These are phyloP conservation scores for Bombardia bombarda DNA, from an alignment of 495 filamentous ascomycete genomes.

Conservation along the genomic window DNA sequence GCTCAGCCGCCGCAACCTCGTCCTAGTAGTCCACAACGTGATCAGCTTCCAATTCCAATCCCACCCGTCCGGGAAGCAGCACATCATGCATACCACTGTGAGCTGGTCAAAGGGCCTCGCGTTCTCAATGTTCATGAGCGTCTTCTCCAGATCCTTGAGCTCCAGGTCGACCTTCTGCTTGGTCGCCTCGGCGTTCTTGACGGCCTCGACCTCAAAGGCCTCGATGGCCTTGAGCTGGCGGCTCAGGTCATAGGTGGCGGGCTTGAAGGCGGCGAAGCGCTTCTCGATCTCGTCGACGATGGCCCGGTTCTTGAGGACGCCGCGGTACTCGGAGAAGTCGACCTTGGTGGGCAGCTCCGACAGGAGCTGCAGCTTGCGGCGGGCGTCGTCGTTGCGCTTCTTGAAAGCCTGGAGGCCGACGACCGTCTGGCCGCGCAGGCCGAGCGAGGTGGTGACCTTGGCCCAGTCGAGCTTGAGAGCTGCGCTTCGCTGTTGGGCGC, in stretches of 20 bases:
- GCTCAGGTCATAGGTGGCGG: conserved; percentile 76
- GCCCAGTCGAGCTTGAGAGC: conserved; percentile 99
- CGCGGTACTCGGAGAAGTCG: conserved; percentile 92
- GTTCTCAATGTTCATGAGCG: conserved; percentile 92
- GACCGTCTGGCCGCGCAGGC: conserved; percentile 90
- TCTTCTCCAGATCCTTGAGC: conserved; percentile 83
- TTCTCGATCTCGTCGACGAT: conserved; percentile 95
- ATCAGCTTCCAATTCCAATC: conserved; percentile 18
- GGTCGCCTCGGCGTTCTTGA: conserved; percentile 94
- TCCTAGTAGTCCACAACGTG: conserved; percentile 47
- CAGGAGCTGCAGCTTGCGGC: conserved; percentile 78
- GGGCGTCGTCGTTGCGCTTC: conserved; percentile 98
- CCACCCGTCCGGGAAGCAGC: not conserved
- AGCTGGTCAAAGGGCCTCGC: conserved; percentile 94
- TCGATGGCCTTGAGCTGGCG: conserved; percentile 97
- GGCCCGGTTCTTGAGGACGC: conserved; percentile 84
- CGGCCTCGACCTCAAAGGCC: conserved; percentile 90
- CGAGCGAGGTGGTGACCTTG: conserved; percentile 83
- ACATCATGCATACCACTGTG: conserved; percentile 73
- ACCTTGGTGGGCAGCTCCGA: conserved; percentile 70
- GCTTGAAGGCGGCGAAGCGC: conserved; percentile 83
- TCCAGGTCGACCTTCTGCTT: conserved; percentile 92
- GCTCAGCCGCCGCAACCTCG: conserved; percentile 84
- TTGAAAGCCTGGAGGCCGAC: conserved; percentile 91
- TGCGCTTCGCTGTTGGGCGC: conserved; percentile 73